Evolutionary conservation across 805 yeast species (phyloP), one percentile per base, ranked within the genome.

Genomic region (Wickerhamomyces silvicola): DNA sequence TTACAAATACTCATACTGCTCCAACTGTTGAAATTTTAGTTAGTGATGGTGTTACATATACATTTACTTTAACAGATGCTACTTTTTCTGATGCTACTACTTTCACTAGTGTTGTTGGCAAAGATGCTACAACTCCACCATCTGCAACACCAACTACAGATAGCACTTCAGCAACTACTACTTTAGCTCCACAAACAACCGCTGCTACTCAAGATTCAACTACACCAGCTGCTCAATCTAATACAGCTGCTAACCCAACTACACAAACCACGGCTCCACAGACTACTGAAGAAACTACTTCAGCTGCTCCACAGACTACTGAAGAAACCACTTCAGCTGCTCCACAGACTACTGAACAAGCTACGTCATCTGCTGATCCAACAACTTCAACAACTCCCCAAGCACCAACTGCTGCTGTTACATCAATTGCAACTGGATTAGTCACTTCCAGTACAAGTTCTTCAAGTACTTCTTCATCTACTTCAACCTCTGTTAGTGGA

Each of bases 1-100:
- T 58, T 8, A 62, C 67, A 2, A 52, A 59, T 37, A 43, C 59
- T 9, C 53, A 50, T 18, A 51, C 62, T 24, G 68, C 68, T 10
- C 66, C 68, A 37, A 58, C 67, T 10, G 68, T 63, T 12, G 56
- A 62, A 39, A 52, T 54, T 26, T 43, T 62, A 19, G 52, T 64
- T 19, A 53, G 60, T 32, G 58, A 60, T 36, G 55, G 58, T 28
- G 50, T 55, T 11, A 50, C 71, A 10, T 49, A 59, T 29, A 58
- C 69, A 4, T 54, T 60, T 31, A 60, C 69, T 18, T 39, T 50
- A 28, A 59, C 62, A 13, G 57, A 59, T 27, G 55, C 60, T n/a
- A 46, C 61, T 14, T 47, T 56, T 28, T 55, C 57, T 31, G 45
- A 47, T 24, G 59, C 68, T 32, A 45, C 64, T 8, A 56, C 66